Base-by-base conservation (phyloP, 2,329 filamentous ascomycete genomes). In the Cercospora zeae-maydis region DNA sequence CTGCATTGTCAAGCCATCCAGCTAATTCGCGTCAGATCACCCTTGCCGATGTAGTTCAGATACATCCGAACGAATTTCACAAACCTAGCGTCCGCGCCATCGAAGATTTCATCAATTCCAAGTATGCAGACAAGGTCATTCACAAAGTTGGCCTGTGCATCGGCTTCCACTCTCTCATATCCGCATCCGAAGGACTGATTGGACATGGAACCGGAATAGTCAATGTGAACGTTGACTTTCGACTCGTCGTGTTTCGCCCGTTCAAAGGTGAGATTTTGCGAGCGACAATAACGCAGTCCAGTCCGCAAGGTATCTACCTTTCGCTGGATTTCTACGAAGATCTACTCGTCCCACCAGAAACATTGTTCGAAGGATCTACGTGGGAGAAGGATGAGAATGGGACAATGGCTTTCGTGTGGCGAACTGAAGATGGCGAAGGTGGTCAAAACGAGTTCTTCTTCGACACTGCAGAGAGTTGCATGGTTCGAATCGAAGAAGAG, bases 151-250 rank as follows among this genome's bases (percentile, higher is more conserved):
- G 95, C 10, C 87, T 99, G 3, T 97, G 92, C 74, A 89, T 99
- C 70, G 93, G 91, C 74, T 86, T 99, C 71, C 97, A 95, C 79
- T 95, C 98, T 74, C 81, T 99, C 11, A 80, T 96, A 5, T 91
- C 90, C 78, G 87, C 92, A 0, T 96, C 93, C 0, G 95, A 99
- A 76, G 95, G 95, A 31, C 81, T 97, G 27, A 96, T 99, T 69
- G 93, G 93, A 30, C 91, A 97, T 76, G 93, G 93, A 30, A 92
- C 89, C 16, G 95, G 95, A 21, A 84, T 93, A 34, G 93, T 96
- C 54, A 96, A 98, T 71, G 91, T 98, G 49, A 98, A 98, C 75
- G 93, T 96, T 55, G 92, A 96, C 75, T 99, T 98, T 73, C 90
- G 92, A 21, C 83, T 99, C 73, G 83, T 97, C 16, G 92, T 99